These are phyloP conservation scores for Ophiocordyceps robertsii DNA, from an alignment of 2,329 filamentous ascomycete species.

Conservation along the genomic window DNA sequence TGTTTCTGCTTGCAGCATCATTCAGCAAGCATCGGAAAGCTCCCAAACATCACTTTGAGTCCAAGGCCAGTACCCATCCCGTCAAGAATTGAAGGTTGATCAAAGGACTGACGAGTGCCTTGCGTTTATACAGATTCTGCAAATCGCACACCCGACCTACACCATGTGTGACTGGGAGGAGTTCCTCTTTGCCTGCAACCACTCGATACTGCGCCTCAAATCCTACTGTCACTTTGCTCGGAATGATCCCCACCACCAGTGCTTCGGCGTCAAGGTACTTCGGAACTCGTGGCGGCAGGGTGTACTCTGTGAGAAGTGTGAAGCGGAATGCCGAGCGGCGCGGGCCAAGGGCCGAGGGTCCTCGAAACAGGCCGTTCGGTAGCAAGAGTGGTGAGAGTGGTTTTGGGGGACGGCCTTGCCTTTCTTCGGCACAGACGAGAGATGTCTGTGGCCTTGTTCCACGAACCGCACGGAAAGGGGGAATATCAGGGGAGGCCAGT, in stretches of 20 bases:
- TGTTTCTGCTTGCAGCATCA: too few species aligned
- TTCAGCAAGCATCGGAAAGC: too few species aligned
- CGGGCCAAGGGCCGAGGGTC: not conserved
- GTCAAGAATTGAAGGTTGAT: too few species aligned
- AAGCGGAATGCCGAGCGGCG: slow-evolving; percentile 3
- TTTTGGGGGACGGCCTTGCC: too few species aligned
- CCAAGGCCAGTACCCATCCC: too few species aligned
- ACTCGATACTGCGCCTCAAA: slow-evolving; percentile 45
- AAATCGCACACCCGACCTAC: not conserved
- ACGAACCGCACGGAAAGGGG: too few species aligned
- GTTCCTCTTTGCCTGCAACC: slow-evolving; percentile 52
- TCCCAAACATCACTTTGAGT: too few species aligned
- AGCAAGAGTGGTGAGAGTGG: too few species aligned
- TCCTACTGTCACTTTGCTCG: slow-evolving; percentile 64
- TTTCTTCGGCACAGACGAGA: too few species aligned
- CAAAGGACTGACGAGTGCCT: not conserved
- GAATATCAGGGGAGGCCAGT: too few species aligned
- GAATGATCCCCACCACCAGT: slow-evolving; percentile 57
- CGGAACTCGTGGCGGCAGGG: slow-evolving; percentile 45
- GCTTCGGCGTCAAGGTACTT: slow-evolving; percentile 53
- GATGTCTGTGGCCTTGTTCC: too few species aligned
- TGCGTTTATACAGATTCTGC: not conserved
- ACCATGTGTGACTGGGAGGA: slow-evolving; percentile 61
- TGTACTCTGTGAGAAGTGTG: slow-evolving; percentile 37
- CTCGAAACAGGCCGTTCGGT: not conserved